These are phyloP conservation scores for Plasmopara viticola DNA, from an alignment of 352 stramenopile species.

Conservation along the genomic window DNA sequence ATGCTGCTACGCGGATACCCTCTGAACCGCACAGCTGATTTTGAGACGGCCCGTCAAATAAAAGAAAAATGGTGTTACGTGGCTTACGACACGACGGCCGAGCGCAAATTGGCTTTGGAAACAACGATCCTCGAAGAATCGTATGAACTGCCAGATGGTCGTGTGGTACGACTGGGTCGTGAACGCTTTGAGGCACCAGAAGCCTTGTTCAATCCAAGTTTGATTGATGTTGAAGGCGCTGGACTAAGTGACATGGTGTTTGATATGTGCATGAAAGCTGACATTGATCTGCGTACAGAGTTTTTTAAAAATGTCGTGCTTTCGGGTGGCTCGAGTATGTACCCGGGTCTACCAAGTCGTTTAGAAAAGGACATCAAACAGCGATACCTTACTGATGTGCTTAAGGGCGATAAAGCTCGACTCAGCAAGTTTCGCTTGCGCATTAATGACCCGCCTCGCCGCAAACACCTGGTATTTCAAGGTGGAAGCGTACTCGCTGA, in stretches of 20 bases:
- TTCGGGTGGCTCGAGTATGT: slow-evolving; percentile 92
- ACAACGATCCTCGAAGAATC: slow-evolving; percentile 90
- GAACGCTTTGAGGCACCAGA: slow-evolving; percentile 96
- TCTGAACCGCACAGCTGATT: slow-evolving; percentile 90
- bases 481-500: slow-evolving; percentile 91
- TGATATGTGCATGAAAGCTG: slow-evolving; percentile 97
- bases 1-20: slow-evolving; percentile 87
- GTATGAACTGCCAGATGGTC: slow-evolving; percentile 95
- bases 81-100: slow-evolving; percentile 80
- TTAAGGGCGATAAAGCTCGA: slow-evolving; percentile 82
- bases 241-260: slow-evolving; percentile 97
- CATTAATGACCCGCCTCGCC: slow-evolving; percentile 93
- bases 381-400: slow-evolving; percentile 61
- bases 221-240: slow-evolving; percentile 95
- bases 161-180: slow-evolving; percentile 90
- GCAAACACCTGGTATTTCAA: slow-evolving; percentile 95
- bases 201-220: slow-evolving; percentile 93
- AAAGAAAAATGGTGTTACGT: slow-evolving; percentile 95
- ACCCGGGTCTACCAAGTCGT: slow-evolving; percentile 90
- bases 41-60: slow-evolving; percentile 91
- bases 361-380: slow-evolving; percentile 89
- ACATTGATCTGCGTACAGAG: slow-evolving; percentile 90
- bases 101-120: slow-evolving; percentile 85
- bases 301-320: slow-evolving; percentile 99
- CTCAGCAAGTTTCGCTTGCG: slow-evolving; percentile 92